Percentiles rank a stretch among this genome's conserved stretches.
Conservation (phyloP, 495 filamentous ascomycete genomes). For the Viridothelium virens region DNA sequence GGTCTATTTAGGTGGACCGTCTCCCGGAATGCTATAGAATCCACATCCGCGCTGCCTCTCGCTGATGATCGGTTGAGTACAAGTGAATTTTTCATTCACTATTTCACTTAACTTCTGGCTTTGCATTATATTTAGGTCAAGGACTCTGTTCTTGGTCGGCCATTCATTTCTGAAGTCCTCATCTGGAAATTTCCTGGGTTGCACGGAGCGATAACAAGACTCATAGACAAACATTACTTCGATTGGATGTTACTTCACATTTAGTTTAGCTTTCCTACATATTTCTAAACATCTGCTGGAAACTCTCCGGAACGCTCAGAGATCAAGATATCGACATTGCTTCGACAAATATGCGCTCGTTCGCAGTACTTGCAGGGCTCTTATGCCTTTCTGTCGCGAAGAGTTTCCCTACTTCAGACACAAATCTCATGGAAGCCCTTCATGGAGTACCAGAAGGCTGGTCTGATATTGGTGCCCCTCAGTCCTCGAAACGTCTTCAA, state of each 20-base stretch:
- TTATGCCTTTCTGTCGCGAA: neutral
- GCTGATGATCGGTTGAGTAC: neutral
- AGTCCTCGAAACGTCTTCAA: conserved; percentile 22
- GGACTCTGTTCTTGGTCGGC: no score
- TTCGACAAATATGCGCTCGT: neutral
- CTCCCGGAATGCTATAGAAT: neutral
- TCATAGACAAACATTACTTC: no score
- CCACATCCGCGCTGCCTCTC: neutral
- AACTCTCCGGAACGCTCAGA: neutral
- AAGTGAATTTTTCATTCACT: neutral
- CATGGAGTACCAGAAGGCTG: conserved; percentile 31
- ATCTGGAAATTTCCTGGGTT: no score
- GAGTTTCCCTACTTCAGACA: neutral
- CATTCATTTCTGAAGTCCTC: no score
- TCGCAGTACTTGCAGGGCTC: neutral
- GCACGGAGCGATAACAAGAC: no score
- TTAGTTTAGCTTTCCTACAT: no score
- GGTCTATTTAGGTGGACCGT: neutral
- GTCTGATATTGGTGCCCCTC: conserved; percentile 25
- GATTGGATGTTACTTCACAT: no score
- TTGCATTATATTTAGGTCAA: no score
- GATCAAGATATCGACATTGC: neutral
- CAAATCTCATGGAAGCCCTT: conserved; percentile 14
- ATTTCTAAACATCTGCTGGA: no score
- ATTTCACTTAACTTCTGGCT: neutral